Conservation (phyloP, 2,329 filamentous ascomycete species). For the Mycosphaerella arachidis region DNA sequence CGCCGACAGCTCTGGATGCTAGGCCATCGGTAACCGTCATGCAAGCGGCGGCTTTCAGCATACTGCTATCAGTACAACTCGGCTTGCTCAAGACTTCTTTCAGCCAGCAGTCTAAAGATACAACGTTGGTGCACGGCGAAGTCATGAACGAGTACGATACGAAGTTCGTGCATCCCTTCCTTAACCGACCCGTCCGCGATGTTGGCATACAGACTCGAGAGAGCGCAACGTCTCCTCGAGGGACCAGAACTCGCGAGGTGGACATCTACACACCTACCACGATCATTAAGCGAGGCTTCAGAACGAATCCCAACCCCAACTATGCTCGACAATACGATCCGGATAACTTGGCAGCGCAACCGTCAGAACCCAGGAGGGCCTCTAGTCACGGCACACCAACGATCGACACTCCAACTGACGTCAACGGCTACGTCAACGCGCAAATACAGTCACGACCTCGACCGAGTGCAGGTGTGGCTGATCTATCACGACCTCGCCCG, state of each 20-base stretch:
- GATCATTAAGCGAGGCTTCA: conserved; percentile 69
- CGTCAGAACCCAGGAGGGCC: conserved; percentile 20
- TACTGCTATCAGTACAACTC: conserved; percentile 72
- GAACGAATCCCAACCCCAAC: conserved; percentile 76
- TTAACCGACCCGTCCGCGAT: conserved; percentile 74
- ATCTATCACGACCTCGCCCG: conserved; percentile 42
- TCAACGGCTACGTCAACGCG: conserved; percentile 25
- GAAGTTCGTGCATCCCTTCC: conserved; percentile 86
- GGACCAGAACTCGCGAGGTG: conserved; percentile 43
- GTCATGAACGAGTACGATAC: conserved; percentile 93
- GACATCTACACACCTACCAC: conserved; percentile 60
- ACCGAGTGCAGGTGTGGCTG: conserved; percentile 32
- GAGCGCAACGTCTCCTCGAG: conserved; percentile 31
- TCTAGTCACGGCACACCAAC: conserved; percentile 13
- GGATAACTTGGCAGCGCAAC: conserved; percentile 41
- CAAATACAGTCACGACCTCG: conserved; percentile 35
- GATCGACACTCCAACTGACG: conserved; percentile 16
- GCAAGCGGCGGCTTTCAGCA: conserved; percentile 72
- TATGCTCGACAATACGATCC: conserved; percentile 66
- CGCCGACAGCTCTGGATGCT: conserved; percentile 68
- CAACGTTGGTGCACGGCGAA: conserved; percentile 78
- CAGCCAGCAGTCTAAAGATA: conserved; percentile 80
- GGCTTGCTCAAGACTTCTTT: conserved; percentile 69
- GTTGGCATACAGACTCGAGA: conserved; percentile 72
- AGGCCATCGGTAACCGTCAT: conserved; percentile 81